These are phyloP conservation scores for Camelina neglecta DNA, from an alignment of 345 rosid genomes.

Conservation along the genomic window DNA sequence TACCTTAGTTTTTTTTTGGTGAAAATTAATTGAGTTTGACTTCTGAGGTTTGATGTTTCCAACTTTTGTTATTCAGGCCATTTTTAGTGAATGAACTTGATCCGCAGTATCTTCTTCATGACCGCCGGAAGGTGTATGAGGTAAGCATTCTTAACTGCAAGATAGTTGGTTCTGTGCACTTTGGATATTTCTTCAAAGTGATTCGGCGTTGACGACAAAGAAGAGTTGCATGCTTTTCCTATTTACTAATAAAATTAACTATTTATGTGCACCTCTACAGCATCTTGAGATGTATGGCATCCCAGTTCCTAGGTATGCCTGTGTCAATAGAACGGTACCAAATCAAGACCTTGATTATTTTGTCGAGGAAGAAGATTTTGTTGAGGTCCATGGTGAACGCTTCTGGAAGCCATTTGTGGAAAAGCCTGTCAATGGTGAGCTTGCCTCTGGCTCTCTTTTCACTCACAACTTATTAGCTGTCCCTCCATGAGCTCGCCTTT, in stretches of 20 bases:
- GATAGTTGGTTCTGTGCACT: constrained; percentile 7
- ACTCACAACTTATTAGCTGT: too few relatives aligned
- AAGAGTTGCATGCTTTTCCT: not conserved
- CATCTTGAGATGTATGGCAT: constrained; percentile 91
- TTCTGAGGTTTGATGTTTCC: constrained; percentile 22
- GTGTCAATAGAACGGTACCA: constrained; percentile 84
- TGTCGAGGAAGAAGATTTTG: constrained; percentile 95
- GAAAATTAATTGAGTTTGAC: not conserved
- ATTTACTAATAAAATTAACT: constrained; percentile 9
- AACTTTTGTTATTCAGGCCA: constrained; percentile 64
- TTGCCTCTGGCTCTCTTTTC: not conserved
- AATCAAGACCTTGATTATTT: constrained; percentile 89
- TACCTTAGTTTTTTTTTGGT: not conserved
- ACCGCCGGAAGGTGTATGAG: constrained; percentile 97
- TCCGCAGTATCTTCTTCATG: constrained; percentile 96
- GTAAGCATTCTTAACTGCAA: constrained; percentile 51
- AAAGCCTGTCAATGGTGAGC: constrained; percentile 93
- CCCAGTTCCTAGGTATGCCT: constrained; percentile 96
- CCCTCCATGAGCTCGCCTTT: too few relatives aligned
- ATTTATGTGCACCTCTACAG: constrained; percentile 50
- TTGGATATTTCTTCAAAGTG: not conserved
- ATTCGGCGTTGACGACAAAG: not conserved
- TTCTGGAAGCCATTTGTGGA: constrained; percentile 99
- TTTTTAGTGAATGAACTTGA: constrained; percentile 91
- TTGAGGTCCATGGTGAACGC: constrained; percentile 92